Conservation (phyloP, 192 early-diverging fungal species). For the Coemansia sp. region DNA sequence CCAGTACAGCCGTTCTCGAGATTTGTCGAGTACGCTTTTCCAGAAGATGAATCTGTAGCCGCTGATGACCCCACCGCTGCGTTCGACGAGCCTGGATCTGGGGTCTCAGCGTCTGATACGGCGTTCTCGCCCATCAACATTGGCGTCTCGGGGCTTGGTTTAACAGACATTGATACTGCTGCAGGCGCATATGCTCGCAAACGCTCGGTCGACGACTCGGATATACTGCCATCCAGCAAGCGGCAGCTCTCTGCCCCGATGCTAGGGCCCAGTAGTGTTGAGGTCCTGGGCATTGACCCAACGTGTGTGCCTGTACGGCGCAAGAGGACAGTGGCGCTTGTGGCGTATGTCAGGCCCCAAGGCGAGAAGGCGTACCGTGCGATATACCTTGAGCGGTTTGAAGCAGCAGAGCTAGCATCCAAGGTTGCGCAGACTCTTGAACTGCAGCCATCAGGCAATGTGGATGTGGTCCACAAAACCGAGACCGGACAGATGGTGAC, state of each 20-base stretch:
- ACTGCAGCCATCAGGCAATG: conserved; percentile 33
- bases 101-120: conserved; percentile 16
- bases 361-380: conserved; percentile 60
- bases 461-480: conserved; percentile 51
- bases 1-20: conserved; percentile 30
- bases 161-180: conserved; percentile 24
- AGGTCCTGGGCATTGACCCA: conserved; percentile 59
- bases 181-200: conserved; percentile 43
- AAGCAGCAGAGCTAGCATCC: conserved; percentile 53
- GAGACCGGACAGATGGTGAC: conserved; percentile 56
- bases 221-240: conserved; percentile 36
- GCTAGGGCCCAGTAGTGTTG: conserved; percentile 16
- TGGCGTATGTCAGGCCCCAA: conserved; percentile 59
- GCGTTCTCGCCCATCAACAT: conserved; percentile 38
- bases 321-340: conserved; percentile 49
- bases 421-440: conserved; percentile 60
- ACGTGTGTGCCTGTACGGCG: conserved; percentile 59
- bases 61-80: conserved; percentile 47
- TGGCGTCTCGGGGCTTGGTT: conserved; percentile 36
- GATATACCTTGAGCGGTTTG: conserved; percentile 62
- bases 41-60: conserved; percentile 55
- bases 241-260: conserved; percentile 44
- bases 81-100: conserved; percentile 22
- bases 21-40: conserved; percentile 46
- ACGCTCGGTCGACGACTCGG: conserved; percentile 38